Evolutionary conservation across 495 filamentous ascomycete species (phyloP), one percentile per base, ranked within the genome.

Genomic region (Lentithecium fluviatile): DNA sequence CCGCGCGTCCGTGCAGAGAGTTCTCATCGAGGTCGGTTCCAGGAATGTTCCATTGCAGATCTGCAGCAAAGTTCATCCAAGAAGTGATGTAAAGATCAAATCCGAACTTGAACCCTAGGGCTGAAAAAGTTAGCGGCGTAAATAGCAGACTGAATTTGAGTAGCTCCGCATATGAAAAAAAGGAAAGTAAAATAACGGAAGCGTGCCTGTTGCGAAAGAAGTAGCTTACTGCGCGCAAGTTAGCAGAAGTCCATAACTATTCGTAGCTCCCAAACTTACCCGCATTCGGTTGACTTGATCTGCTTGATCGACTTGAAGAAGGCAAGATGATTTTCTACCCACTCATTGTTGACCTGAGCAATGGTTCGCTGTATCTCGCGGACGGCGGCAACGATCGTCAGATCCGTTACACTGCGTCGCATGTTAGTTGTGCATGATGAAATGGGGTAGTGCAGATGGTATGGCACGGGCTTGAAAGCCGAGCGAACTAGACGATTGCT

Each of bases 1-100:
- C 50, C 0, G 50, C 48, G 17, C 1, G 17, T 26, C 20, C 1
- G 2, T 42, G 7, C 3, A n/a, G 40, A 32, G 29, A 32, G 5
- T 43, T 3, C 15, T 3, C 40, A 15, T 20, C 19, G 5, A 43
- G 40, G 19, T 43, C 23, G 1, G 62, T 47, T 1, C 62, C 62
- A n/a, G 62, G 62, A n/a, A 65, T 65, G 36, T 45, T 25, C 62
- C 62, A 65, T 21, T 60, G 40, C 7, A 23, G 0, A 7, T 60
- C 37, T 24, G 45, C 56, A 1, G 21, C 49, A 8, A 55, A 56
- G 45, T 65, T 43, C 55, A 60, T 42, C 62, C 62, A 65, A 13
- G 49, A 55, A 1, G 62, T 65, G n/a, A 65, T 45, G 23, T 54
- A 65, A 10, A 60, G 21, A 21, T 65, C 62, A 4, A 38, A 49